Conservation (phyloP, 1,284 basidiomycete genomes). For the Laetiporus sulphureus region DNA sequence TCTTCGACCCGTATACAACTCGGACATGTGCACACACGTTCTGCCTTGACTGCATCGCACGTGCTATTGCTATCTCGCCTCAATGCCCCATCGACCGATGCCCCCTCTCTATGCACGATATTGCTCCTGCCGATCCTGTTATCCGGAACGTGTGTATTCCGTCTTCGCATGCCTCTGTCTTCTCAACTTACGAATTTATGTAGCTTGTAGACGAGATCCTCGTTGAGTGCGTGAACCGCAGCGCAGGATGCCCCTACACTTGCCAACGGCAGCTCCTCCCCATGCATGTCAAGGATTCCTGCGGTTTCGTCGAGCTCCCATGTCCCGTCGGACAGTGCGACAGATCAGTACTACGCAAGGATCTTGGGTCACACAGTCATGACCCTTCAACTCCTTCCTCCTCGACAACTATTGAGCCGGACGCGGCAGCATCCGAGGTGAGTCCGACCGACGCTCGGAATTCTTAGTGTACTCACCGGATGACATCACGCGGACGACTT, state of each 20-base stretch:
- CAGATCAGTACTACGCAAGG: conserved; percentile 37
- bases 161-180: not conserved
- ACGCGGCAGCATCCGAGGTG: too few species aligned
- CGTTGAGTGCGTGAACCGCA: conserved; percentile 62
- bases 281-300: conserved; percentile 55
- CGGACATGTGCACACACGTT: conserved; percentile 79
- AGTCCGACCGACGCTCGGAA: too few species aligned
- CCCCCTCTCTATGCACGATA: conserved; percentile 44
- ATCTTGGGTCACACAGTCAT: conserved; percentile 27
- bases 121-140: conserved; percentile 59
- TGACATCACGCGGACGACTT: too few species aligned
- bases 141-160: conserved; percentile 60
- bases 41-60: conserved; percentile 68
- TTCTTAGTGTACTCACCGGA: too few species aligned
- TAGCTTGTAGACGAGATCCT: conserved; percentile 81
- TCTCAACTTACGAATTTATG: conserved; percentile 4
- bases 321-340: conserved; percentile 46
- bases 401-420: too few species aligned
- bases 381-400: too few species aligned
- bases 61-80: conserved; percentile 53
- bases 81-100: conserved; percentile 84
- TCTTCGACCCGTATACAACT: conserved; percentile 68
- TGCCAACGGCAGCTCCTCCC: conserved; percentile 68
- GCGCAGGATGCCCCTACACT: conserved; percentile 54
- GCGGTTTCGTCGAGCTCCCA: conserved; percentile 48